A percentile compares a stretch with the other conserved stretches of the same genome.
Evolutionary conservation across 2,329 filamentous ascomycete genomes (phyloP).

Genomic region (Arachnopeziza araneosa): DNA sequence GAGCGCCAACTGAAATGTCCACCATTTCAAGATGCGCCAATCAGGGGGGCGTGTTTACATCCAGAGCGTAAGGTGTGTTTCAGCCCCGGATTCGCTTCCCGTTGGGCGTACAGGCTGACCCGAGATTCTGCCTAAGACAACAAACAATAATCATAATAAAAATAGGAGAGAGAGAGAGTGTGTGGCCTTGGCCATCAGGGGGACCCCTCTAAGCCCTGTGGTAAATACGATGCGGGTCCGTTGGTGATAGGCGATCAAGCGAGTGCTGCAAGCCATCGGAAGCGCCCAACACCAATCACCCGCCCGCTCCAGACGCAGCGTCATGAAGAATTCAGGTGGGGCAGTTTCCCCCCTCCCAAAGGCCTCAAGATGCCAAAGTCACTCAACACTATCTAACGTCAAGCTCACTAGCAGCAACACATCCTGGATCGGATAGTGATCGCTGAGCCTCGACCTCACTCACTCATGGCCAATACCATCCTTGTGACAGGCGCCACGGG

Average conservation of each 20-base stretch:
- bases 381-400: neutral
- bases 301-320: neutral
- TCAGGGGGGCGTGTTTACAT: neutral
- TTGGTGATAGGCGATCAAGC: neutral
- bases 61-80: neutral
- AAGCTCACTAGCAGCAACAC: neutral
- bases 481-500: slow-evolving; percentile 37
- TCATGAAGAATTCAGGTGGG: neutral
- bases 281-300: slow-evolving; percentile 1
- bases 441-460: neutral
- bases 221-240: neutral
- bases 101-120: neutral
- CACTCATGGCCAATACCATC: slow-evolving; percentile 12
- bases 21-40: neutral
- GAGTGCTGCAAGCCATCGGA: slow-evolving; percentile 9
- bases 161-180: neutral
- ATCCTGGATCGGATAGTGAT: neutral
- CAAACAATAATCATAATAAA: neutral
- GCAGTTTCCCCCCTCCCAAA: neutral
- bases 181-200: neutral
- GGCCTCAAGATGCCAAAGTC: neutral
- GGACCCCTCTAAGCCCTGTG: neutral
- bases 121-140: neutral
- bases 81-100: neutral
- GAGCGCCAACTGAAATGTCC: neutral